Conservation (phyloP, 495 filamentous ascomycete species). For the Penicillium macrosclerotiorum region DNA sequence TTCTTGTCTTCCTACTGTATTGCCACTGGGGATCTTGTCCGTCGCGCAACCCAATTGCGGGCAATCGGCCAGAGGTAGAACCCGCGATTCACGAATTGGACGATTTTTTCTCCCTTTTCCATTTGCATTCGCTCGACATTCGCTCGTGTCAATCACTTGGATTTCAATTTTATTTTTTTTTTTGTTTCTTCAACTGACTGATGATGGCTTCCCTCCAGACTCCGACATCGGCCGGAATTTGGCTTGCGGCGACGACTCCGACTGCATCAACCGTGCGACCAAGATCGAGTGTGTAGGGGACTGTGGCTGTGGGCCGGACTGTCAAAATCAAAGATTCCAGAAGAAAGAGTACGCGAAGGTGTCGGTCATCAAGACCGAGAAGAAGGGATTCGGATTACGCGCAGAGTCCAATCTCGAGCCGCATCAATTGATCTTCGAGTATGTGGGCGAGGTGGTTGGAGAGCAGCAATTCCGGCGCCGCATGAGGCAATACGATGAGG, state of each 20-base stretch:
- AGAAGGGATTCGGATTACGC: slow-evolving; percentile 92
- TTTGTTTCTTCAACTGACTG: neutral
- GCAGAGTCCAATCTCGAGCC: slow-evolving; percentile 71
- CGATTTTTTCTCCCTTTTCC: too few relatives aligned
- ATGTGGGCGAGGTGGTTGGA: slow-evolving; percentile 97
- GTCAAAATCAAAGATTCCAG: slow-evolving; percentile 95
- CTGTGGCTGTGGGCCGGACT: slow-evolving; percentile 82
- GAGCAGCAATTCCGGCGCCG: slow-evolving; percentile 82
- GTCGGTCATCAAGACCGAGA: slow-evolving; percentile 93
- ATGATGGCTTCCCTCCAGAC: slow-evolving; percentile 46
- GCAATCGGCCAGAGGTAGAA: too few relatives aligned
- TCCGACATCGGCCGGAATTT: slow-evolving; percentile 60
- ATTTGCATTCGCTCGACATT: too few relatives aligned
- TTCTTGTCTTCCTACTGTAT: neutral
- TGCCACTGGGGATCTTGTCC: slow-evolving; percentile 2
- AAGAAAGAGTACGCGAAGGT: slow-evolving; percentile 86
- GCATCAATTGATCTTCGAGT: slow-evolving; percentile 94
- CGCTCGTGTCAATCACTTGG: too few relatives aligned
- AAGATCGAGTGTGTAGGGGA: slow-evolving; percentile 92
- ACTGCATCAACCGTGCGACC: slow-evolving; percentile 97
- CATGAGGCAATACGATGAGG: slow-evolving; percentile 87
- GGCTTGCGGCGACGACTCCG: slow-evolving; percentile 93
- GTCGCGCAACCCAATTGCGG: too few relatives aligned
- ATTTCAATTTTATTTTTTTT: too few relatives aligned
- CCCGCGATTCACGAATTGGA: too few relatives aligned